Evolutionary conservation across 129 eudicot species (phyloP), one percentile per base, ranked within the genome.

Genomic region (Logfia minima): DNA sequence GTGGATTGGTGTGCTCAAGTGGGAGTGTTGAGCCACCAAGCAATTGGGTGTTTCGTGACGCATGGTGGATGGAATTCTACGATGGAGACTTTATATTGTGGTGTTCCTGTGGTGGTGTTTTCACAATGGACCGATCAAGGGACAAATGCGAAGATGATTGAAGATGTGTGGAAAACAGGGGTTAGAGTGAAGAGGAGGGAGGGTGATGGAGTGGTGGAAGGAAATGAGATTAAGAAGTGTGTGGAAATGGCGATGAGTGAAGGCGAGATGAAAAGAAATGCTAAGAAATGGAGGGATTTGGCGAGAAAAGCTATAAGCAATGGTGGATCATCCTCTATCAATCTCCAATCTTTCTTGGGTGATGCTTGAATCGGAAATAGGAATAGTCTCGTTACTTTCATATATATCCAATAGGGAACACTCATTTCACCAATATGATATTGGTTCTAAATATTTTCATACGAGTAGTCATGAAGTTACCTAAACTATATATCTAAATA

Each of bases 1-100:
- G 71, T 67, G 51, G 28, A 35, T 67, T 67, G 71, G 71, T 67
- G 71, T 67, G 4, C 26, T 67, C 71, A 67, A 39, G 71, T 35
- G 2, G 6, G 13, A 21, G 51, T 67, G 24, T 67, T 67, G 52
- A 35, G 16, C 28, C 71, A 67, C 18, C 52, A 67, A 67, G 52
- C 71, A 35, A 35, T 67, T 18, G 71, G 71, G 51, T 67, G 71
- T 67, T 67, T 67, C 24, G 26, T 67, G 53, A 67, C 23, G 17
- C 71, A 67, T 67, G 69, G 69, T 29, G 69, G 69, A 29, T 64
- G 43, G 69, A 64, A 64, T 64, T 64, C 69, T 0, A 64, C 69
- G 2, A 64, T 64, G 21, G 69, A 64, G 69, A 34, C 41, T 13
- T 64, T 64, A 34, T 6, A 8, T 11, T 32, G 37, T 6, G 69